Evolutionary conservation across 345 rosid genomes (phyloP), one percentile per base, ranked within the genome.

Genomic region (Aurinia saxatilis): DNA sequence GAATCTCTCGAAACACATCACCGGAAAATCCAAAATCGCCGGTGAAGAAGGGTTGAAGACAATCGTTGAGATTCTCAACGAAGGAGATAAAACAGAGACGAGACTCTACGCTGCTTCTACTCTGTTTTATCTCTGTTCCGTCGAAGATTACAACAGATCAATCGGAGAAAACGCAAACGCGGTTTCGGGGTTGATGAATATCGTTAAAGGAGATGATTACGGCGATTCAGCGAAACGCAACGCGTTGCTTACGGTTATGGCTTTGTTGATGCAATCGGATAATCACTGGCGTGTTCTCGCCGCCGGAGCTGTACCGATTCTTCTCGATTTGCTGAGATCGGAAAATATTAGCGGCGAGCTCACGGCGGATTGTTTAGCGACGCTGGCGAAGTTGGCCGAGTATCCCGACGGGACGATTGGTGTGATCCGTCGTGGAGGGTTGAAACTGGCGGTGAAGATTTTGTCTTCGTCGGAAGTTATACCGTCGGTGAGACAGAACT

Each of bases 91-190:
- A 36, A 57, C 77, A 46, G 98, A 91, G 77, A 80, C 88, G 2
- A 78, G 70, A 72, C 76, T 86, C 56, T 73, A 38, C 7, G 84
- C 95, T 0, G 91, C 98, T 1, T 92, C 98, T 16, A 65, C 88
- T 12, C 57, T 84, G 14, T 86, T 85, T 45, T 86, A 84, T 68
- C 79, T 91, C 0, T 81, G 95, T 46, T 82, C 88, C 6, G 82
- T 80, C 16, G 79, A 84, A 45, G 79, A 74, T 10, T 74, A 79
- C 65, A 78, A 76, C 39, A 81, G 63, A 75, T 0, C 75, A 37
- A 82, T 91, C 0, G 87, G 95, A 8, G 96, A 88, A 72, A 65
- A 68, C 18, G 67, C 82, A 0, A 82, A 78, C 5, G 73, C 84
- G 18, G 67, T 88, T 75, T 76, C 91, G 0, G 80, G 77, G 25